Base-by-base conservation (phyloP, 768 basidiomycete genomes). In the Butyriboletus loyo region DNA sequence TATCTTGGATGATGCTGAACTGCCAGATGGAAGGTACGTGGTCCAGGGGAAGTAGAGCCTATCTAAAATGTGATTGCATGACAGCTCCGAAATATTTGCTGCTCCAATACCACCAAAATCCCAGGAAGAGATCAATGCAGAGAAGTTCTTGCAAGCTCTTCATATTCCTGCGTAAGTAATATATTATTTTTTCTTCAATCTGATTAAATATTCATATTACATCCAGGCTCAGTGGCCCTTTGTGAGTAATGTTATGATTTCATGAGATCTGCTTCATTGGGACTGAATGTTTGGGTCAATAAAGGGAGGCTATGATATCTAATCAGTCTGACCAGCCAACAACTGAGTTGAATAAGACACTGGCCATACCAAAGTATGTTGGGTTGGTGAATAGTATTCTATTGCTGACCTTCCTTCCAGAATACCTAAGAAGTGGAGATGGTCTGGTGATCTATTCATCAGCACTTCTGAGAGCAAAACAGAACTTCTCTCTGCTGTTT, bases 371-470 rank as follows among this genome's bases (percentile, higher is more conserved):
- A 38, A 69, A 71, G 67, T 58, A 67, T 65, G 55, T 43, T 56
- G 46, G 22, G 21, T 30, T 39, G 30, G 25, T 43, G 27, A 17
- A 36, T 40, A 2, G 38, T 36, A 37, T 37, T 21, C 14, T 24
- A 27, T 17, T 34, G 27, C 53, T 64, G 2, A 65, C 35, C 6
- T 36, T 22, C 35, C 36, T 46, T 37, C 2, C 50, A 86, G 85
- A 56, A 79, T 82, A 36, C 73, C 72, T 21, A 82, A 81, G 62
- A 79, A 79, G 48, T 89, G 81, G 81, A 82, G 74, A 56, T 88
- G 87, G 87, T 69, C 74, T 34, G 86, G 85, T 22, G 69, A 78
- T 21, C 69, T 87, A 27, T 73, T 75, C 49, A 72, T 79, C 21
- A 72, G 71, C 24, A 66, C 67, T 3, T 65, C 65, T 19, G 63